Evolutionary conservation across 495 filamentous ascomycete species (phyloP).

Genomic region (Venustampulla echinocandica): DNA sequence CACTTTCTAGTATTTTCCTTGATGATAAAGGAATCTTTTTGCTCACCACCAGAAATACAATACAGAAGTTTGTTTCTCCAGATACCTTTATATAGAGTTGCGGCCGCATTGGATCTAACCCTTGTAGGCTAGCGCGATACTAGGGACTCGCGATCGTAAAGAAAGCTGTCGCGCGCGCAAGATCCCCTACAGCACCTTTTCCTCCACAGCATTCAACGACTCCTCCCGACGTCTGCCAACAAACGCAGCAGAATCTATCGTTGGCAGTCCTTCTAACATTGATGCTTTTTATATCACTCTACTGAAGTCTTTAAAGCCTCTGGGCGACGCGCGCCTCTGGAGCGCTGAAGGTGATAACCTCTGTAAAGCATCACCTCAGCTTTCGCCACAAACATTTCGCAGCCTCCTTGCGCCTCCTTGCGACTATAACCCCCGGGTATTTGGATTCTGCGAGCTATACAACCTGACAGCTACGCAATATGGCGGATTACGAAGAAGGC

Average conservation of each 20-base stretch:
- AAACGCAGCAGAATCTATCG: background rate
- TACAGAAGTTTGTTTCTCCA: too few relatives aligned
- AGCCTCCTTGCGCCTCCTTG: background rate
- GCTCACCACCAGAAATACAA: too few relatives aligned
- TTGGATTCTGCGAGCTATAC: background rate
- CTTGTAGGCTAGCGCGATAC: too few relatives aligned
- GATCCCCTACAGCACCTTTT: background rate
- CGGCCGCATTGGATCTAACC: too few relatives aligned
- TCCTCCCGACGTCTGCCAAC: background rate
- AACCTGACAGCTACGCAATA: slow-evolving; percentile 9
- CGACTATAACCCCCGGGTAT: background rate
- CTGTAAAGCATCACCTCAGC: slow-evolving; percentile 6
- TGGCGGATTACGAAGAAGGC: slow-evolving; percentile 25
- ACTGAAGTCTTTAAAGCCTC: slow-evolving; percentile 7
- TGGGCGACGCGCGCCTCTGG: slow-evolving; percentile 15
- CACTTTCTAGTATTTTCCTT: too few relatives aligned
- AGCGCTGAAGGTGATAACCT: slow-evolving; percentile 12
- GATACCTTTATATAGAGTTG: too few relatives aligned
- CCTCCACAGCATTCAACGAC: background rate
- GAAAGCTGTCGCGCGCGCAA: background rate
- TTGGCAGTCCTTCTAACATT: background rate
- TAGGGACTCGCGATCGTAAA: background rate
- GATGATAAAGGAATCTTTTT: too few relatives aligned
- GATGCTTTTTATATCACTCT: slow-evolving; percentile 5
- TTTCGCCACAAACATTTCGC: slow-evolving; percentile 1